These are phyloP conservation scores for Leccinum brunneo-olivaceum DNA, from an alignment of 1,284 basidiomycete species.

Conservation along the genomic window DNA sequence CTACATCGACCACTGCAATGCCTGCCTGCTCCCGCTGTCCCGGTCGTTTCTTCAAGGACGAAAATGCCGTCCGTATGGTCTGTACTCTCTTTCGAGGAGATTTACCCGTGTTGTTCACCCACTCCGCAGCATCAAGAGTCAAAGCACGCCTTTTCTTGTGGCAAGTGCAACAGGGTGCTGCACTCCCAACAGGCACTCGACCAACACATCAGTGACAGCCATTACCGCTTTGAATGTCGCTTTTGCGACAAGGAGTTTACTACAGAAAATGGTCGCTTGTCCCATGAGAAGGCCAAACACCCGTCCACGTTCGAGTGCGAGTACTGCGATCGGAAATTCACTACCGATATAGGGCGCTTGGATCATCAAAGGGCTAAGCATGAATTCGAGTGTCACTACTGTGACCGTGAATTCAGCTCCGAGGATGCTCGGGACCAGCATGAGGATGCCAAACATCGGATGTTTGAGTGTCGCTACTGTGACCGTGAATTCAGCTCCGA, in stretches of 20 bases:
- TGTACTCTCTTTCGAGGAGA: conserved; percentile 1
- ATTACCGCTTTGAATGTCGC: conserved; percentile 11
- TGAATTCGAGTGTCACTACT: conserved; percentile 16
- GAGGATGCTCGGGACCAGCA: conserved; percentile 6
- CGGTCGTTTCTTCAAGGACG: conserved; percentile 13
- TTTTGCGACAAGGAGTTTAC: conserved; percentile 8
- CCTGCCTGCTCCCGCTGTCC: conserved; percentile 15
- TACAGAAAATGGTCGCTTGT: neutral
- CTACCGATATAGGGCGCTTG: neutral
- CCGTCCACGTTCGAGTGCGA: conserved; percentile 5
- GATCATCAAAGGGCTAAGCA: conserved; percentile 16
- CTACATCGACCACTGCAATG: conserved; percentile 11
- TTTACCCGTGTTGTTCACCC: conserved; percentile 1
- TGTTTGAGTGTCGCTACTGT: conserved; percentile 6
- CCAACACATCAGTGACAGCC: conserved; percentile 13
- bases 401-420: conserved; percentile 11
- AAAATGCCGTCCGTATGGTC: conserved; percentile 13
- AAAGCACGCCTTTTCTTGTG: conserved; percentile 14
- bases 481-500: conserved; percentile 9
- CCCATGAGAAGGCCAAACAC: conserved; percentile 1
- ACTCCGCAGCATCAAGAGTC: conserved; percentile 14
- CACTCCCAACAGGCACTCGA: conserved; percentile 7
- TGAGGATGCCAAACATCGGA: conserved; percentile 8
- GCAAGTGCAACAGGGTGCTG: conserved; percentile 9
- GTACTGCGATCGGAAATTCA: conserved; percentile 8